Evolutionary conservation across 2,329 filamentous ascomycete genomes (phyloP), one percentile per base, ranked within the genome.

Genomic region (Aspergillus piperis): DNA sequence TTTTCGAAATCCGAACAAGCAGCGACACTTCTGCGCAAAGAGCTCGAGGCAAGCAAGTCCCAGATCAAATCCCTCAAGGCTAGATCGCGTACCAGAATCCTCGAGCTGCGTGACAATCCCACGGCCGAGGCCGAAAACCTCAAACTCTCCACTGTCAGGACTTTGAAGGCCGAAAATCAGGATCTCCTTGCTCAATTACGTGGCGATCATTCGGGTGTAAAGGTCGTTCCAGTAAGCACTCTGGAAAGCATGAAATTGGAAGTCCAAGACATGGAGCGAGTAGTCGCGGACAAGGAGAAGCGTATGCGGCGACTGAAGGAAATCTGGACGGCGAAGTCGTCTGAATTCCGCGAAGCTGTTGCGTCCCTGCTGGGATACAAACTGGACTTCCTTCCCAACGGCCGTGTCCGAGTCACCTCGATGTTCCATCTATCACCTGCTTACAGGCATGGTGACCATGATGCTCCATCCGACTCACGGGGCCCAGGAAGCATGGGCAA

Each of bases 311-410:
- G 95, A 2, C 86, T 98, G 11, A 96, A 96, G 69, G 90, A 97
- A 71, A 95, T 98, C 59, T 99, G 92, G 90, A 86, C 86, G 0
- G 86, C 90, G 66, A 99, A 98, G 75, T 92, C 90, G 1, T 87
- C 90, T 69, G 95, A 99, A 78, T 98, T 99, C 80, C 91, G 96
- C 53, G 92, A 98, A 78, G 92, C 93, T 32, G 93, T 99, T 60
- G 93, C 93, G 64, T 92, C 88, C 19, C 89, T 96, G 0, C 84
- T 99, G 0, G 95, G 95, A 0, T 99, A 93, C 90, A 94, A 94
- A 56, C 87, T 98, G 11, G 92, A 95, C 32, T 98, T 99, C 74
- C 89, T 97, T 74, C 92, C 93, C n/a, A 96, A 96, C 74, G 95
- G 95, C 44, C 94, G 96, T 70, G 96, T 97, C 78, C 89, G 92